These are phyloP conservation scores for Ceriops decandra DNA, from an alignment of 345 rosid species.

Conservation along the genomic window DNA sequence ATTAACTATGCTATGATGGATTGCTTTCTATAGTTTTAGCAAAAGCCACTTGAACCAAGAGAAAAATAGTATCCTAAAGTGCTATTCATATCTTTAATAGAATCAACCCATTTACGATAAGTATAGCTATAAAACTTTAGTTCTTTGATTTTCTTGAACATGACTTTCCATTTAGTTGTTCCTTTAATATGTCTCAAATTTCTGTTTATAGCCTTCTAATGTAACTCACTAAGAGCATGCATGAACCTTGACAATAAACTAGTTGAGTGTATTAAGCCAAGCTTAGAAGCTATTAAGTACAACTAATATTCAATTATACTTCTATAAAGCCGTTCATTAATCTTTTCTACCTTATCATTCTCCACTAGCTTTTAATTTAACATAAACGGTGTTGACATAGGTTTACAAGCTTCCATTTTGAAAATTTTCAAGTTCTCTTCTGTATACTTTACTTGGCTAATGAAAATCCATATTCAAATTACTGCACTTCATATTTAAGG, in stretches of 20 bases:
- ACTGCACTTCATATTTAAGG: not conserved
- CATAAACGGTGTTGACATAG: not conserved
- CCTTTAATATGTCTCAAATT: not conserved
- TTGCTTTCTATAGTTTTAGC: not conserved
- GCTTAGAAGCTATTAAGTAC: not conserved
- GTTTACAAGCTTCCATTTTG: not conserved
- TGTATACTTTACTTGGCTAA: not conserved
- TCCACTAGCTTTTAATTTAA: not conserved
- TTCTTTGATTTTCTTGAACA: not conserved
- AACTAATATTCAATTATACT: not conserved
- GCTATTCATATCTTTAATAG: not conserved
- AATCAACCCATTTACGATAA: not conserved
- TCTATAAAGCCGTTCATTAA: not conserved
- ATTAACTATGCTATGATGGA: not conserved
- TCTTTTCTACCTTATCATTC: not conserved
- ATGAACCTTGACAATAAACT: not conserved
- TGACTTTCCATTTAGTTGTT: not conserved
- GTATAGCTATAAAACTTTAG: not conserved
- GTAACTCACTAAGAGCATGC: not conserved
- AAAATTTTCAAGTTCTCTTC: not conserved
- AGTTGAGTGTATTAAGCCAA: not conserved
- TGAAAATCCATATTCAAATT: not conserved
- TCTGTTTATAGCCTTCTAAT: not conserved
- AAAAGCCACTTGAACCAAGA: not conserved
- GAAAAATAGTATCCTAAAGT: not conserved